These are phyloP conservation scores for Aeschynomene evenia DNA, from an alignment of 306 rosid species.

Conservation along the genomic window DNA sequence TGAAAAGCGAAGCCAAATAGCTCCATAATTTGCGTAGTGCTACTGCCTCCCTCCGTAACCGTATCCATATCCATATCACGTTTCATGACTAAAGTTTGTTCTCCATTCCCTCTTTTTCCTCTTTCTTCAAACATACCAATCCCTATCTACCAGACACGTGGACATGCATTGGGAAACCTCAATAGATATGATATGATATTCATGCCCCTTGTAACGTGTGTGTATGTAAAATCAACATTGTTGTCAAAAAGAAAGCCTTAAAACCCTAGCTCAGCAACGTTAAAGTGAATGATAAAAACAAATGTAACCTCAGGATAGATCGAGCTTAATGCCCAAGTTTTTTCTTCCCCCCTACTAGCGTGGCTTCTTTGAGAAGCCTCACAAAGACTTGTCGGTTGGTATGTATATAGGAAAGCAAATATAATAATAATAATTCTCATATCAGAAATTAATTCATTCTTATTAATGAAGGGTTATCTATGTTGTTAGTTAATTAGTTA, in stretches of 20 bases:
- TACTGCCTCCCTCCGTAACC: background rate
- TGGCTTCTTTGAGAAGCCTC: slow-evolving; percentile 63
- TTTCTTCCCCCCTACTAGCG: no score
- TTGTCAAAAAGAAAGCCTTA: slow-evolving; percentile 26
- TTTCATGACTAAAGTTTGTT: slow-evolving; percentile 24
- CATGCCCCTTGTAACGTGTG: slow-evolving; percentile 15
- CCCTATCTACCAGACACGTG: background rate
- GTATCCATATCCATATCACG: slow-evolving; percentile 24
- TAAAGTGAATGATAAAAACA: slow-evolving; percentile 31
- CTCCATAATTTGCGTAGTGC: background rate
- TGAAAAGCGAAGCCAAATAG: background rate
- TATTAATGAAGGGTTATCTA: slow-evolving; percentile 8
- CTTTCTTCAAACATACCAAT: slow-evolving; percentile 12
- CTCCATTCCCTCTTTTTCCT: slow-evolving; percentile 19
- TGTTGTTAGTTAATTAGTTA: no score
- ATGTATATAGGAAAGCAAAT: slow-evolving; percentile 3
- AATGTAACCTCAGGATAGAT: background rate
- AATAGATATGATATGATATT: no score
- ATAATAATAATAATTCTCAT: background rate
- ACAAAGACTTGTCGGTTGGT: slow-evolving; percentile 43
- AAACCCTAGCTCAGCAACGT: slow-evolving; percentile 38
- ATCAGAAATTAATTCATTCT: no score
- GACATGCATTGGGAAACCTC: background rate
- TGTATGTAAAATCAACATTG: background rate
- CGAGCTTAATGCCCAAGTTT: slow-evolving; percentile 58